Evolutionary conservation across 345 rosid genomes (phyloP), one percentile per base, ranked within the genome.

Genomic region (Cardamine chenopodiifolia): DNA sequence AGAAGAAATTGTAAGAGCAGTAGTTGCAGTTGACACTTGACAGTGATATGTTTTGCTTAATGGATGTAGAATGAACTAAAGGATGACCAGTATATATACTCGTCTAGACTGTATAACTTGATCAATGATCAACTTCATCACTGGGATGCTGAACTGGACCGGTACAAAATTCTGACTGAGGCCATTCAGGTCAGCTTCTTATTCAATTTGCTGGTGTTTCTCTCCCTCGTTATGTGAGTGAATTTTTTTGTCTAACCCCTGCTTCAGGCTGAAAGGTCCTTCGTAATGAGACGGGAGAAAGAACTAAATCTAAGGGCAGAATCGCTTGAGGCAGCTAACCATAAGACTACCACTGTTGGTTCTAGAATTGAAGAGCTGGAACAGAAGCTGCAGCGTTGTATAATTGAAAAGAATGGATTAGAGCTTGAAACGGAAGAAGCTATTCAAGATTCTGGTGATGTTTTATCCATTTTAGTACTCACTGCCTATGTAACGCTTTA

Each of bases 391-490:
- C 90, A 85, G 79, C 88, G 82, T 75, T 89, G 88, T 87, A 79
- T 84, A 31, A 48, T 69, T 58, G 99, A 95, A 83, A 95, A 84
- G 83, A 95, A 95, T 85, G 93, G 90, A 60, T 86, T 86, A 58
- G 97, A 86, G 82, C 84, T 92, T 55, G 89, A 90, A 85, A 82
- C 85, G 81, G 97, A 89, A 85, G 97, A 92, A 83, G 83, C 92
- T 47, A 52, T 84, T 10, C 96, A 95, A 81, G 93, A 92, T 87
- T 86, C 89, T 83, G 97, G 96, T 90, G 59, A 80, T 72, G 37
- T 35, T 55, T 53, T 26, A 47, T 54, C 67, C 68, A 50, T 66
- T 68, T 69, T 39, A 70, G 77, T 68, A 39, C 37, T 17, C 75
- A 58, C 73, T 69, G 23, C 50, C 6, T 62, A 8, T 56, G 48